phyloP scores from a whole-genome alignment of 2,329 filamentous ascomycete genomes.

The Alternaria triticimaculans region DNA sequence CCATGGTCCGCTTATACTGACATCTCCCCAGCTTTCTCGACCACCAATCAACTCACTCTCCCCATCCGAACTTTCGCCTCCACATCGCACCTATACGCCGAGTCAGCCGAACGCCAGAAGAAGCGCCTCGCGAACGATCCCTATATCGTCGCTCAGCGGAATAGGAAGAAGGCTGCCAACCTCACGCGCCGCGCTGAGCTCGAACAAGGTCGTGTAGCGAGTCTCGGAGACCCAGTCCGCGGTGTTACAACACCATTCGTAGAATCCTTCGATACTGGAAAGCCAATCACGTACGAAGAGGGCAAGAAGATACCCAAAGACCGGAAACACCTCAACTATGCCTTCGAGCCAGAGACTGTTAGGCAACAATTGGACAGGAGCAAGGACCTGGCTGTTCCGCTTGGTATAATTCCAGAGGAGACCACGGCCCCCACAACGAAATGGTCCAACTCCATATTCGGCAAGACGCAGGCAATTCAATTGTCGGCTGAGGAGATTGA shows the following conservation, averaged over 20 bases:
- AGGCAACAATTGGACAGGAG: conserved; percentile 71
- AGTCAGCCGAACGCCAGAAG: conserved; percentile 55
- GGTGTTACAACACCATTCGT: conserved; percentile 83
- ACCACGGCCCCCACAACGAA: background rate
- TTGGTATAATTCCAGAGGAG: conserved; percentile 23
- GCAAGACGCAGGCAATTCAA: conserved; percentile 8
- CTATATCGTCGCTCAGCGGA: conserved; percentile 79
- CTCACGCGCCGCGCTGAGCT: conserved; percentile 76
- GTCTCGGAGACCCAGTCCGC: conserved; percentile 78
- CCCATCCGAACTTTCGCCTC: conserved; percentile 66
- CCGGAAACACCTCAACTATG: conserved; percentile 72
- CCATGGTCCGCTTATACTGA: background rate
- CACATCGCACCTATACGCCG: conserved; percentile 67
- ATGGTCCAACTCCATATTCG: conserved; percentile 12
- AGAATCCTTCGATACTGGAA: conserved; percentile 75
- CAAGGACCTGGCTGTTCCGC: conserved; percentile 69
- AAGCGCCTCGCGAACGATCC: conserved; percentile 76
- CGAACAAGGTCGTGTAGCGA: conserved; percentile 66
- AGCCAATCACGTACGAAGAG: conserved; percentile 36
- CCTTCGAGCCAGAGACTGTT: conserved; percentile 72
- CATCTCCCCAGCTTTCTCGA: conserved; percentile 15
- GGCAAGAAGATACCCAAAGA: conserved; percentile 34
- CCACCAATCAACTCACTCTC: conserved; percentile 54
- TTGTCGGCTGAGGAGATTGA: conserved; percentile 30
- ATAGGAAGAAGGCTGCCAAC: conserved; percentile 84